Percentiles rank a stretch among this genome's conserved stretches.
These are phyloP conservation scores for Alternaria dauci DNA, from an alignment of 2,329 filamentous ascomycete genomes.

Conservation along the genomic window DNA sequence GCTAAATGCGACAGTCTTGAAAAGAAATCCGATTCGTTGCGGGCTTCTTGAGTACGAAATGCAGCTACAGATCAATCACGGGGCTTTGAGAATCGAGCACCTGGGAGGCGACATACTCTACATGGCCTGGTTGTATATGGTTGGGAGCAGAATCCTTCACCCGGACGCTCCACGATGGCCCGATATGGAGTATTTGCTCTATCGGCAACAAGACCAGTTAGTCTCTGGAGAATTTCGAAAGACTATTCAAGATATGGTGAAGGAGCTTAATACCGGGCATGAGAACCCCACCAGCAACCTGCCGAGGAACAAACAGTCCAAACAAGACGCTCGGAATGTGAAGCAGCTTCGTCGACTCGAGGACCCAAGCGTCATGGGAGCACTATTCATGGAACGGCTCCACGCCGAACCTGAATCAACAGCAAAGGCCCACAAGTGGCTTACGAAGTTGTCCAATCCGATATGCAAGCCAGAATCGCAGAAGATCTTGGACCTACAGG, in stretches of 20 bases:
- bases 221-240: background rate
- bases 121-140: background rate
- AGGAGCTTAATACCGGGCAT: background rate
- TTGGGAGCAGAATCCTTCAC: background rate
- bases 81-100: background rate
- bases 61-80: background rate
- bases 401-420: background rate
- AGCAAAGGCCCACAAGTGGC: background rate
- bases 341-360: background rate
- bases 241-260: background rate
- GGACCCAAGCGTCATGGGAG: background rate
- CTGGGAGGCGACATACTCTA: background rate
- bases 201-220: background rate
- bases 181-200: background rate
- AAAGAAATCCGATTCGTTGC: background rate
- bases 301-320: no score
- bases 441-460: background rate
- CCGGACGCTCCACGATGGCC: background rate
- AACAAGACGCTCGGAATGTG: no score
- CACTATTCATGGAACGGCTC: background rate
- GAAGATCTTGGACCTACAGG: background rate
- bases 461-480: slow-evolving; percentile 2
- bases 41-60: background rate
- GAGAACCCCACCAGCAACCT: background rate
- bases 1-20: background rate